Evolutionary conservation across 2,329 filamentous ascomycete species (phyloP), one percentile per base, ranked within the genome.

Genomic region (Pseudocercospora musae): DNA sequence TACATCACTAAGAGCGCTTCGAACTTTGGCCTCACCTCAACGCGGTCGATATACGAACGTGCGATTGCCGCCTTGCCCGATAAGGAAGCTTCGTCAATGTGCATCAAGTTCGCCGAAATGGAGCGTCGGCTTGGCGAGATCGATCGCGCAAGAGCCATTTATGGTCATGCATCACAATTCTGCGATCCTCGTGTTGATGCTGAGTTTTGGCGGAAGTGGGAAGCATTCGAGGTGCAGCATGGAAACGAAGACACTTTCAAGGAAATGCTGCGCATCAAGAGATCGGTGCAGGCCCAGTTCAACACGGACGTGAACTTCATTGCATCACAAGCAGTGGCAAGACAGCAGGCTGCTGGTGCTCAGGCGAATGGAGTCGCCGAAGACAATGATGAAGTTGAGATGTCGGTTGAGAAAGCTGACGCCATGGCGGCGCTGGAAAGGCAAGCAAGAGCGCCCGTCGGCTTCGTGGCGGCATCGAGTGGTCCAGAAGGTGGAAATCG

Each of bases 181-280:
- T 96, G 92, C 78, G 96, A 99, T 76, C 95, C 95, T 8, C 85
- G 96, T 58, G 96, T 92, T 13, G 92, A 91, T 69, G 88, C 90
- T 7, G 87, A 85, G 15, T 99, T 98, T 79, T 99, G 96, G 96
- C 84, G 88, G 70, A 96, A 94, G 76, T 99, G 95, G 95, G 95
- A 99, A 77, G 84, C 88, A 59, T 99, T 99, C 77, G 96, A 99
- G 78, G 92, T 98, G 21, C 90, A 96, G 75, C 95, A 99, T 74
- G 95, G 95, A 68, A 99, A 99, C 78, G 96, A 99, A 76, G 95
- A 99, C 76, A 99, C 96, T 0, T 99, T 96, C 84, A 97, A 96
- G 81, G 95, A 99, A 76, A 99, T 99, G 95, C 83, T 98, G 66
- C 89, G 95, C 29, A 92, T 99, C 82, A 99, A 98, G 83, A 84